Evolutionary conservation across 192 early-diverging fungal species (phyloP), one percentile per base, ranked within the genome.

Genomic region (Coemansia sp.): DNA sequence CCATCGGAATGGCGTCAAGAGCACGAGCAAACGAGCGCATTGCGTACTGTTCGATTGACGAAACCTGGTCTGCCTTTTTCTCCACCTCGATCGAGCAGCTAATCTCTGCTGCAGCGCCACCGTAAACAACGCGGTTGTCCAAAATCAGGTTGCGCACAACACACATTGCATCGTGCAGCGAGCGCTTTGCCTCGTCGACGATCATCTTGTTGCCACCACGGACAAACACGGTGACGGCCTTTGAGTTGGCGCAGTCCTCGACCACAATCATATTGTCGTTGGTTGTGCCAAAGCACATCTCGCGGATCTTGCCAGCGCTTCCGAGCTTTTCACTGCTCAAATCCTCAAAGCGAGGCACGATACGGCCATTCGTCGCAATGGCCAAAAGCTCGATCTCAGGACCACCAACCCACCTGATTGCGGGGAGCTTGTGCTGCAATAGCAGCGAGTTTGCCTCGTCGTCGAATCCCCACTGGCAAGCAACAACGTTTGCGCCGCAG

Each of bases 381-480:
- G 98, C 98, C 82, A 99, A 92, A 59, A 99, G 84, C 89, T 99
- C 98, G 59, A 99, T 93, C 82, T 99, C 98, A 15, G 96, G 96
- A 33, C 98, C 98, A 61, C 98, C 98, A 43, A 99, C 96, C 98
- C 98, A 99, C 69, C 98, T 89, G 57, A 98, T 94, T 63, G 95
- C 94, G 35, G 98, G 98, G 49, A 99, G 85, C 74, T 97, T 66
- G 83, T 97, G 95, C 82, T 99, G 97, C 83, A 98, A 84, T 60
- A 99, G 84, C 82, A 99, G 85, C 75, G 98, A 96, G 85, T 99
- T 99, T 48, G 97, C 97, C 79, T 99, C 97, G 71, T 99, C 97
- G 83, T 99, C 97, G 70, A 99, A 99, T 59, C 97, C 97, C 97
- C 97, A 99, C 79, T 99, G 97, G 85, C 97, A 99, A 52, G 96